Evolutionary conservation across 2,329 filamentous ascomycete species (phyloP).

Genomic region (Hypoxylon sp.): DNA sequence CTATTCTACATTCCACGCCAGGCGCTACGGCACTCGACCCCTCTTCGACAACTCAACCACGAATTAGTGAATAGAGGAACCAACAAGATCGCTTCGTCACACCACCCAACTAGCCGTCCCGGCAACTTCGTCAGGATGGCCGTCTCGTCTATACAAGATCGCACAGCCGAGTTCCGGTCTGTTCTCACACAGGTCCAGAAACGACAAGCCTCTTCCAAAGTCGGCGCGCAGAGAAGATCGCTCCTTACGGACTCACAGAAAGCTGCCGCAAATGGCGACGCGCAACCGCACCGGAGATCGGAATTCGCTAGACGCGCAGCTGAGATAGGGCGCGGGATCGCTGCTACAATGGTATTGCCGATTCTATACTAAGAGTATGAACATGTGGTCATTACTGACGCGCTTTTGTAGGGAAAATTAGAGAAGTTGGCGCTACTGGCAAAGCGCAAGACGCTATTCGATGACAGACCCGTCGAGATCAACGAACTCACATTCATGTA

Average conservation of each 20-base stretch:
- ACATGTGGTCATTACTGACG: constrained; percentile 1
- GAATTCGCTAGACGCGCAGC: constrained; percentile 95
- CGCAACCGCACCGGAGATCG: constrained; percentile 74
- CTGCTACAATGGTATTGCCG: constrained; percentile 77
- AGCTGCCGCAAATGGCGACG: constrained; percentile 70
- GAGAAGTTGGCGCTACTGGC: constrained; percentile 94
- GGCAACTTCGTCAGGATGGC: constrained; percentile 66
- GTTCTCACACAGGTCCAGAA: constrained; percentile 90
- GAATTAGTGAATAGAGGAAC: background rate
- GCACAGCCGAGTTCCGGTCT: constrained; percentile 93
- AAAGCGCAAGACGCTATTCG: constrained; percentile 96
- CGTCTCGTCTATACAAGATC: constrained; percentile 89
- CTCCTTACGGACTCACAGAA: constrained; percentile 83
- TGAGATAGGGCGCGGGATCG: constrained; percentile 92
- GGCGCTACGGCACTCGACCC: background rate
- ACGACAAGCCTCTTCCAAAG: constrained; percentile 81
- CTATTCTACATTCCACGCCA: constrained; percentile 1
- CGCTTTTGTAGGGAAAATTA: constrained; percentile 74
- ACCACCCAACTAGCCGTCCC: constrained; percentile 28
- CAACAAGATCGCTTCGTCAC: background rate
- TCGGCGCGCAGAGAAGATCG: constrained; percentile 83
- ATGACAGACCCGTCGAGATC: constrained; percentile 96
- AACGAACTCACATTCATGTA: constrained; percentile 92
- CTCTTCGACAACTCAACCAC: background rate
- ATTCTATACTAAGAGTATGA: background rate